A percentile compares a stretch with the other conserved stretches of the same genome.
Conservation (phyloP, 129 eudicot species). For the Tanacetum coccineum region DNA sequence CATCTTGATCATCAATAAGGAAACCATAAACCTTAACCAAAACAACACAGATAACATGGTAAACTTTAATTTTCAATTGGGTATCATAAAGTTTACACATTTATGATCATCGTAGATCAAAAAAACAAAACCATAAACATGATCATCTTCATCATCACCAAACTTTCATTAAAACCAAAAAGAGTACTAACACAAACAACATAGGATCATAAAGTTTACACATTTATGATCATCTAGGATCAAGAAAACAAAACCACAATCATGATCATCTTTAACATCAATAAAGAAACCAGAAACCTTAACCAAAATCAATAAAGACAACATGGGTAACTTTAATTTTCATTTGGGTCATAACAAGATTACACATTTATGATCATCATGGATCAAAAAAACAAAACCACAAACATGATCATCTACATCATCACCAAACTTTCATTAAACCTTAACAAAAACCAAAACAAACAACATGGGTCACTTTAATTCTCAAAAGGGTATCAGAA, state of each 20-base stretch:
- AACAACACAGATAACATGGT: conserved; percentile 6
- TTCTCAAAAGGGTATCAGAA: conserved; percentile 23
- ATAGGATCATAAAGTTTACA: no score
- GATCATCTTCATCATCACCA: no score
- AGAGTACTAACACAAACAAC: no score
- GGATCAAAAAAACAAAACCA: conserved; percentile 38
- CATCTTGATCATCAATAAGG: no score
- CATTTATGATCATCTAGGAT: no score
- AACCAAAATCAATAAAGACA: no score
- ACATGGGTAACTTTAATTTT: conserved; percentile 32
- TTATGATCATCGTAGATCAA: conserved; percentile 44
- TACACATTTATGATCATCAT: conserved; percentile 49
- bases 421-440: neutral
- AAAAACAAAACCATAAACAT: conserved; percentile 1
- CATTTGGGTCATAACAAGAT: conserved; percentile 15
- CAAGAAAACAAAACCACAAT: no score
- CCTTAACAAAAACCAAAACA: neutral
- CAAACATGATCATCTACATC: conserved; percentile 31
- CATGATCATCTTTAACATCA: no score
- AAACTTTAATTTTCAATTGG: conserved; percentile 21
- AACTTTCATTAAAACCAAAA: no score
- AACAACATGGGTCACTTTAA: conserved; percentile 10
- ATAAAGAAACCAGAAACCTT: no score
- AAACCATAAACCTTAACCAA: neutral
- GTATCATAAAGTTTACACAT: conserved; percentile 36